These are phyloP conservation scores for Citrus australasica DNA, from an alignment of 345 rosid genomes.

Conservation along the genomic window DNA sequence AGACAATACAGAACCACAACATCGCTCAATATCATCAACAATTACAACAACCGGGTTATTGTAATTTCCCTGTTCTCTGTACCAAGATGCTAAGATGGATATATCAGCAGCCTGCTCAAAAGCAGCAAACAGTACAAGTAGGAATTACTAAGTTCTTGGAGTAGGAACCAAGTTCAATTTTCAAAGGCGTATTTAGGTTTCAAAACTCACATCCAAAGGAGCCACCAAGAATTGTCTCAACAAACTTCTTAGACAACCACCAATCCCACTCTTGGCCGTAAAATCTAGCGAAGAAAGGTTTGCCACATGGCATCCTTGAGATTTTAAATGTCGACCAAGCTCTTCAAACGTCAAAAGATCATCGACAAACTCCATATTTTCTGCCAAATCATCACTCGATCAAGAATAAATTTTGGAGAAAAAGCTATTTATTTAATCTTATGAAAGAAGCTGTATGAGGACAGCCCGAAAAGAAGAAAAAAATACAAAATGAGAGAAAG, in stretches of 20 bases:
- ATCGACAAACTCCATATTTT: constrained; percentile 92
- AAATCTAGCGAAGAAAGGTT: constrained; percentile 86
- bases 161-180: background rate
- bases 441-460: background rate
- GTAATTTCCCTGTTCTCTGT: constrained; percentile 46
- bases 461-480: background rate
- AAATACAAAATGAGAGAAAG: no score
- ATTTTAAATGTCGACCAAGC: constrained; percentile 62
- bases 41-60: constrained; percentile 59
- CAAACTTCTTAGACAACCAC: constrained; percentile 77
- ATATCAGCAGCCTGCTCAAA: constrained; percentile 67
- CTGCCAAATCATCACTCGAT: constrained; percentile 40
- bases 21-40: constrained; percentile 75
- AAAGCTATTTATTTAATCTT: background rate
- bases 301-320: constrained; percentile 80
- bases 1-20: constrained; percentile 73
- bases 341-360: constrained; percentile 80
- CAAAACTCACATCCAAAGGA: constrained; percentile 66
- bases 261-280: constrained; percentile 64
- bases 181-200: constrained; percentile 3
- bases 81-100: constrained; percentile 83
- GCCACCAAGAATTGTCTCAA: constrained; percentile 66
- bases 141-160: constrained; percentile 7
- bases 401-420: constrained; percentile 1
- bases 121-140: constrained; percentile 18